Evolutionary conservation across 2,329 filamentous ascomycete genomes (phyloP), one percentile per base, ranked within the genome.

Genomic region (Pseudogymnoascus sp.): DNA sequence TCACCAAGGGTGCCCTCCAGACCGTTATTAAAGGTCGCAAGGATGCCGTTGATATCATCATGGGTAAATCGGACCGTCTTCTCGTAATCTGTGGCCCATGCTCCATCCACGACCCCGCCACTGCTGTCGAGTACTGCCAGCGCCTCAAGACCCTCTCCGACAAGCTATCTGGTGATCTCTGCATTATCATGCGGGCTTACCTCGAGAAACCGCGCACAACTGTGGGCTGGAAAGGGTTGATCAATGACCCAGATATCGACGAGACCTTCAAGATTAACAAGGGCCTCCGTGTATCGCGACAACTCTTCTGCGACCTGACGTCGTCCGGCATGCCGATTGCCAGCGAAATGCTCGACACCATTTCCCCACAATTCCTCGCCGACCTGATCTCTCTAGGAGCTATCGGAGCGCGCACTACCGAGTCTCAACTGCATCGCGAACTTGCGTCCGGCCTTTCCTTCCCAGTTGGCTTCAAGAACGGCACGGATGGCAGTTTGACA

Each of bases 261-360:
- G 92, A 96, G 74, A 94, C 88, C 74, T 97, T 96, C 87, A 86
- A 96, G 77, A 97, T 99, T 78, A 97, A 97, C 81, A 97, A 97
- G 80, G 94, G 94, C 18, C 76, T 99, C 70, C 85, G 89, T 57
- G 79, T 91, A 60, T 89, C 90, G 60, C 83, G 94, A 67, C 86
- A 97, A 75, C 82, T 99, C 71, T 97, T 96, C 75, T 86, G 95
- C 64, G 91, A 97, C 72, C 79, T 99, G 67, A 97, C 92, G 0
- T 80, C 83, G 72, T 88, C 85, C 77, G 94, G 94, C 70, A 95
- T 99, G 89, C 94, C 94, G 28, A 86, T 99, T 68, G 94, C 94
- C 41, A 92, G 86, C 72, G 94, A 99, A 77, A 96, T 99, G 90
- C 80, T 99, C 63, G 94, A 99, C 73, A 97, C 94, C 59, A 96